phyloP scores from a whole-genome alignment of 495 filamentous ascomycete genomes.

The Clavariopsis aquatica region DNA sequence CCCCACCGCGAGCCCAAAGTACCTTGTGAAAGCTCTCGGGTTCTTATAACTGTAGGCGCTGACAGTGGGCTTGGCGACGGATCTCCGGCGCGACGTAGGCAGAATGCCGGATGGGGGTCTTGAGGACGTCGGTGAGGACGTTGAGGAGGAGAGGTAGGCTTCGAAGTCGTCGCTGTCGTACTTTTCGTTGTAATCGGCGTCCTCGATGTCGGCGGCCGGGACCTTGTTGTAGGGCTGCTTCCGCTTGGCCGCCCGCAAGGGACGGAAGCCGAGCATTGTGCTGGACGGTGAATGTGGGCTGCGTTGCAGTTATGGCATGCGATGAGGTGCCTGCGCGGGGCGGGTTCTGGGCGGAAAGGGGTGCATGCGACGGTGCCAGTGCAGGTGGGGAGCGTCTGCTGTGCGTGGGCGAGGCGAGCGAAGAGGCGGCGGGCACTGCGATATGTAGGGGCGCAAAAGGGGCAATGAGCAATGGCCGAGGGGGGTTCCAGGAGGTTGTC shows the following conservation, averaged over 20 bases:
- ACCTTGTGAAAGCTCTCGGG: conserved; percentile 50
- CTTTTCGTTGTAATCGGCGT: conserved; percentile 24
- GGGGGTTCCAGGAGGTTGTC: no score
- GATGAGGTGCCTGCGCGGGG: neutral
- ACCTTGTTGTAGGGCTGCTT: conserved; percentile 35
- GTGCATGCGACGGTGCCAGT: neutral
- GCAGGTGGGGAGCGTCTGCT: neutral
- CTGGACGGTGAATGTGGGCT: neutral
- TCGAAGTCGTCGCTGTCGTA: conserved; percentile 31
- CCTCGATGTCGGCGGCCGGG: conserved; percentile 28
- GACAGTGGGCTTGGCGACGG: conserved; percentile 28
- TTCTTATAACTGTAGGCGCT: conserved; percentile 40
- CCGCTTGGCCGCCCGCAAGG: conserved; percentile 35
- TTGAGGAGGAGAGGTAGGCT: conserved; percentile 24
- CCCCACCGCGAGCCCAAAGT: conserved; percentile 69
- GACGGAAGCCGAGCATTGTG: conserved; percentile 35
- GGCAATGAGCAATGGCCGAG: no score
- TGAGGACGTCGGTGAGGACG: conserved; percentile 29
- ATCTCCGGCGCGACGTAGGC: conserved; percentile 11
- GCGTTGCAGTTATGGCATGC: neutral
- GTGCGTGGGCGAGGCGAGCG: neutral
- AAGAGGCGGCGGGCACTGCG: neutral
- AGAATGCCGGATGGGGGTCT: conserved; percentile 19
- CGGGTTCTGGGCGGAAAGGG: neutral
- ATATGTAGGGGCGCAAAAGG: neutral